Evolutionary conservation across 73 alveolate genomes (phyloP), one percentile per base, ranked within the genome.

Genomic region (Blepharisma japonicum): DNA sequence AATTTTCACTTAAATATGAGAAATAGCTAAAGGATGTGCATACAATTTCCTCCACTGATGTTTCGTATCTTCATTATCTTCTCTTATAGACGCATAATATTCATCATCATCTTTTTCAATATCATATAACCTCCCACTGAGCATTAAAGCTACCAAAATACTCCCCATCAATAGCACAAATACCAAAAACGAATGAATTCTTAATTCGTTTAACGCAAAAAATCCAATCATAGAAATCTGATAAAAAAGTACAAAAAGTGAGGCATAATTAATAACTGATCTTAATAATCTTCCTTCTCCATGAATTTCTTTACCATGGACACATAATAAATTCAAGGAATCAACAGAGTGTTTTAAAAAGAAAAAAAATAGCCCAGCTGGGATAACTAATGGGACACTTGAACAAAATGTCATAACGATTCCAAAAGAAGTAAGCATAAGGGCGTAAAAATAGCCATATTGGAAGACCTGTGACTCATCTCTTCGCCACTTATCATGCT

Each of bases 371-470:
- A 91, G 82, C 42, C 98, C 99, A 3, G 97, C 97, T 45, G 93
- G 86, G 14, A 94, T 87, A 3, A 96, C 92, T n/a, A 96, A 68
- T 3, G 98, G 98, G 45, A 94, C 93, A 49, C 92, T 89, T 45
- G 97, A 85, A 51, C 96, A 71, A 83, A 90, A 96, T 20, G 94
- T 82, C 72, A 91, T 72, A 55, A 91, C 91, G 9, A 96, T 96
- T 23, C 96, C 91, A 71, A 92, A 88, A 32, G 90, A 87, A 8
- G 95, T 91, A 86, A 96, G 85, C 87, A 80, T 81, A 77, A 91
- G 89, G 2, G 98, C 99, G 71, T 93, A 90, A 87, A 89, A 96
- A 82, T 85, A 96, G 18, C 99, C 99, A 80, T 79, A 96, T 72
- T 86, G 77, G 86, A 89, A 92, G 81, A 94, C 78, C 76, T 84